Evolutionary conservation across 2,329 filamentous ascomycete species (phyloP).

Genomic region (Chaetomiaceae sp.): DNA sequence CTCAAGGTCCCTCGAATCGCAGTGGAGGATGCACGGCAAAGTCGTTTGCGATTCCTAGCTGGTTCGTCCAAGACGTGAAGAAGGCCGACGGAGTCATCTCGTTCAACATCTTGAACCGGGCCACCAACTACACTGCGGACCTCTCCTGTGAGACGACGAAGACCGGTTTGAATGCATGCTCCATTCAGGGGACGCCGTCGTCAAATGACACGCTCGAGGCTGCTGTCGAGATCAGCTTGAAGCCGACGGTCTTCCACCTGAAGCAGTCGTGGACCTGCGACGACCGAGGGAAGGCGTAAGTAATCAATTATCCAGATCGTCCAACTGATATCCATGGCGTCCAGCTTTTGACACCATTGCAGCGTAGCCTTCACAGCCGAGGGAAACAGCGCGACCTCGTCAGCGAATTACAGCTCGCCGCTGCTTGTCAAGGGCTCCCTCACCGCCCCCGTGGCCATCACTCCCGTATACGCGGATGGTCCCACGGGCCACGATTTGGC

Average conservation of each 20-base stretch:
- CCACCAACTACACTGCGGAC: conserved; percentile 19
- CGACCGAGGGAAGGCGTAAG: conserved; percentile 20
- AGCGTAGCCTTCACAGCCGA: conserved; percentile 22
- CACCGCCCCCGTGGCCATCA: conserved; percentile 22
- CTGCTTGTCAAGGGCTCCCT: conserved; percentile 26
- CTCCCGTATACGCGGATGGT: conserved; percentile 23
- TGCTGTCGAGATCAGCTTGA: conserved; percentile 8
- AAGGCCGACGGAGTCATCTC: conserved; percentile 1
- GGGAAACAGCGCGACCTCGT: conserved; percentile 19
- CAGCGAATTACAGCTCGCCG: conserved; percentile 15
- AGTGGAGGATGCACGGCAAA: conserved; percentile 23
- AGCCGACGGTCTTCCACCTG: conserved; percentile 13
- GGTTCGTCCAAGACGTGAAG: conserved; percentile 25
- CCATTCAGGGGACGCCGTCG: background rate
- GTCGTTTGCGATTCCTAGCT: conserved; percentile 27
- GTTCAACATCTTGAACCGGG: conserved; percentile 25
- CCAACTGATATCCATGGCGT: no score
- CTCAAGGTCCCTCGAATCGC: background rate
- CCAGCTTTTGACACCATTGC: background rate
- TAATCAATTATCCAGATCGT: background rate
- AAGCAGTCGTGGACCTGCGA: conserved; percentile 26
- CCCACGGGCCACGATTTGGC: conserved; percentile 23
- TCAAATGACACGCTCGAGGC: conserved; percentile 13
- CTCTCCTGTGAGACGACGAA: conserved; percentile 14
- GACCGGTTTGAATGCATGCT: conserved; percentile 16